Evolutionary conservation across 306 rosid species (phyloP), one percentile per base, ranked within the genome.

Genomic region (Bauhinia variegata): DNA sequence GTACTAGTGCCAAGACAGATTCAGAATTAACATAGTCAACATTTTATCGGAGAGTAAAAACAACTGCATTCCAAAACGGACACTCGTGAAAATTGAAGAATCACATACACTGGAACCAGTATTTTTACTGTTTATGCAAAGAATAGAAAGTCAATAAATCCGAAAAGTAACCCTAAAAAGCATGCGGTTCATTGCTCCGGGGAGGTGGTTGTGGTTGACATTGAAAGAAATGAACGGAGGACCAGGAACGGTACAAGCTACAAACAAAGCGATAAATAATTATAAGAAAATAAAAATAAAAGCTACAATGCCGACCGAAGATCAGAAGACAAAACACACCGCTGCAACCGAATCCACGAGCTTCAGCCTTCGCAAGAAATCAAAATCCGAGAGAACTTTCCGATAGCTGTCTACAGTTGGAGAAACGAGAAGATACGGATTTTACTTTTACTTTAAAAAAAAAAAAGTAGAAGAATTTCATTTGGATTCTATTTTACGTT

Each of bases 381-480:
- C 54, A 77, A 60, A 54, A 67, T 56, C 55, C 28, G 28, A 33
- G 44, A 68, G 55, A 75, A 80, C 59, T 74, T 84, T 81, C 86
- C 86, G 86, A 78, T 78, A 41, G 77, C 71, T 80, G 62, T 72
- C 72, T 69, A 81, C 88, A 60, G 86, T 75, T 38, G 53, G 67
- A 54, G 62, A 42, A 33, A 65, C n/a, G 18, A 65, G 46, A 37
- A 67, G 61, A 64, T 75, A 73, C 62, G 68, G 63, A 76, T 75
- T 84, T 81, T 60, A 77, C 78, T 72, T 23, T 23, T 23, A 1
- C 28, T 23, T 23, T 23, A 23, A 23, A 2, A 23, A 23, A 23
- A 23, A 1, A 23, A 23, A 23, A 23, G 28, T 23, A 23, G 28
- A 23, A 23, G 42, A 60, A 60, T 19, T 5, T 33, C 28, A 23